Conservation (phyloP, 352 stramenopile species). For the Phytophthora cryptogea region DNA sequence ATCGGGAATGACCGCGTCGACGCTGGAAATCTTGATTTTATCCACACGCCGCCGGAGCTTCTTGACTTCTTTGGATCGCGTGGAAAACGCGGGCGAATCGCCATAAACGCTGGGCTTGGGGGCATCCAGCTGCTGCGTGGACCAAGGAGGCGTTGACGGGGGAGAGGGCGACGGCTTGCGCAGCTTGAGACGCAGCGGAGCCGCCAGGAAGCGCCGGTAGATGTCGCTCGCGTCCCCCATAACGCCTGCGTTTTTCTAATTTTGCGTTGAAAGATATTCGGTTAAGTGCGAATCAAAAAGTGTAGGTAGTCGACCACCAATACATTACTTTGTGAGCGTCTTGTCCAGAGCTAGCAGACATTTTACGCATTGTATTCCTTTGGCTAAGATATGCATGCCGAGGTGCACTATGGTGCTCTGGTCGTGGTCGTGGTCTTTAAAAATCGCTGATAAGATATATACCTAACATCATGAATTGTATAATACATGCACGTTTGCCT, state of each 20-base stretch:
- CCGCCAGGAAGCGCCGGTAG: conserved; percentile 51
- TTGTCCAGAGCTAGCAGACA: too few relatives aligned
- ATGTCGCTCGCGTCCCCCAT: conserved; percentile 43
- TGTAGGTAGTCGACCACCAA: too few relatives aligned
- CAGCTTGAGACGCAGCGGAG: conserved; percentile 50
- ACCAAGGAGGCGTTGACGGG: conserved; percentile 2
- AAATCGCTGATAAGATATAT: too few relatives aligned
- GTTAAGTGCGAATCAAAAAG: too few relatives aligned
- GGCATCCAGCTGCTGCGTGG: conserved; percentile 18
- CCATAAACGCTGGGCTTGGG: conserved; percentile 4
- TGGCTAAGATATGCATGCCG: too few relatives aligned
- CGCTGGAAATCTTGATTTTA: conserved; percentile 24
- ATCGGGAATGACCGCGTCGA: background rate
- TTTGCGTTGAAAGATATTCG: background rate
- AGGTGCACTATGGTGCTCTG: too few relatives aligned
- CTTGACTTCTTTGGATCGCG: conserved; percentile 33
- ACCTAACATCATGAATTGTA: too few relatives aligned
- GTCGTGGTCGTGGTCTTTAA: too few relatives aligned
- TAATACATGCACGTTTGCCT: too few relatives aligned
- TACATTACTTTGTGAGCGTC: too few relatives aligned
- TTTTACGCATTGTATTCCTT: too few relatives aligned
- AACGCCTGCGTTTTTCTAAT: conserved; percentile 1
- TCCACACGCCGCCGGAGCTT: conserved; percentile 30
- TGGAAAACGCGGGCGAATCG: conserved; percentile 13
- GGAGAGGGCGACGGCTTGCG: conserved; percentile 5